These are phyloP conservation scores for Zalerion maritima DNA, from an alignment of 495 filamentous ascomycete genomes.

Conservation along the genomic window DNA sequence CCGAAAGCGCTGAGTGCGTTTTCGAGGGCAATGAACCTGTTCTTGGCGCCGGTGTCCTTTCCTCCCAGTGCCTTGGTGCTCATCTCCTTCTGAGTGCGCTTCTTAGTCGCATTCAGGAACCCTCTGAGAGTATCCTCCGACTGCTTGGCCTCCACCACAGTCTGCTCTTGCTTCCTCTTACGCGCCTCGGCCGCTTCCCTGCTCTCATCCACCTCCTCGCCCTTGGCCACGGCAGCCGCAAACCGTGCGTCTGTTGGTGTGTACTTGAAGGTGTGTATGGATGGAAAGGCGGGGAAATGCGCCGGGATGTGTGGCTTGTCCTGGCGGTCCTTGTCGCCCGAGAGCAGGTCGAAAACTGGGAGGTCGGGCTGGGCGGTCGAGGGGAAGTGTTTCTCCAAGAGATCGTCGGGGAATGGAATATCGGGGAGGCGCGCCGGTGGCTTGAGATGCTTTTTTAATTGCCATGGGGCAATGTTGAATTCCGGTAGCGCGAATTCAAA, in stretches of 20 bases:
- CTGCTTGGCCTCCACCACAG: slow-evolving; percentile 29
- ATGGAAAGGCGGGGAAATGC: slow-evolving; percentile 29
- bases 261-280: slow-evolving; percentile 31
- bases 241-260: slow-evolving; percentile 21
- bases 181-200: slow-evolving; percentile 12
- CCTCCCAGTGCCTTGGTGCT: too few species aligned
- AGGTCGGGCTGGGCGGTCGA: slow-evolving; percentile 14
- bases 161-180: slow-evolving; percentile 26
- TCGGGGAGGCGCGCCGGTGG: too few species aligned
- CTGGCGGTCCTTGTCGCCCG: slow-evolving; percentile 27
- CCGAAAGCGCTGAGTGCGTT: too few species aligned
- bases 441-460: slow-evolving; percentile 26
- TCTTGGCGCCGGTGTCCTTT: too few species aligned
- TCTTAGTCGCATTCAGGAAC: slow-evolving; percentile 31
- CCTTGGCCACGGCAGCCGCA: slow-evolving; percentile 11
- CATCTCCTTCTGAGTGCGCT: slow-evolving; percentile 34
- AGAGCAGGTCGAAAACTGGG: slow-evolving; percentile 21
- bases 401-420: slow-evolving; percentile 18
- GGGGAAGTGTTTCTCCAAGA: slow-evolving; percentile 15
- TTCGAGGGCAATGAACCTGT: too few species aligned
- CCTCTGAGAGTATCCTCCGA: slow-evolving; percentile 28
- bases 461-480: slow-evolving; percentile 19
- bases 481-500: slow-evolving; percentile 22
- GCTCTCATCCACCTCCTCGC: slow-evolving; percentile 1
- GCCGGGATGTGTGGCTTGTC: slow-evolving; percentile 25